Evolutionary conservation across 768 basidiomycete genomes (phyloP).

Genomic region (Phallus indusiatus): DNA sequence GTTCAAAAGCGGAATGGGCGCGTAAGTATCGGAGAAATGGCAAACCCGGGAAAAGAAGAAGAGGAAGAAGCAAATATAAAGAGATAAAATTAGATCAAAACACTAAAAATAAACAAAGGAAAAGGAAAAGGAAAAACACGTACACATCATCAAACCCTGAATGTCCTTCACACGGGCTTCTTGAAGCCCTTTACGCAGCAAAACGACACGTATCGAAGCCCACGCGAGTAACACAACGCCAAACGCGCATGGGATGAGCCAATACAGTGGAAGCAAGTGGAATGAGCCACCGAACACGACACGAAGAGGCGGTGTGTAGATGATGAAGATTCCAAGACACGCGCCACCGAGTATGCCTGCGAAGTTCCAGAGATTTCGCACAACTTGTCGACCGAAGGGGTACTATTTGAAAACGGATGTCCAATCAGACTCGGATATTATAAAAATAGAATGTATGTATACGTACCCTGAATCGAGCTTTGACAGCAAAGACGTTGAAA

Average conservation of each 20-base stretch:
- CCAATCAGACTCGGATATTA: conserved; percentile 44
- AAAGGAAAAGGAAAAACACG: conserved; percentile 20
- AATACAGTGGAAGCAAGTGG: conserved; percentile 52
- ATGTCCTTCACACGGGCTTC: conserved; percentile 52
- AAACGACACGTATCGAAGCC: conserved; percentile 48
- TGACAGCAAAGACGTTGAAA: conserved; percentile 41
- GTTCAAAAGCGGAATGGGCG: too few species aligned
- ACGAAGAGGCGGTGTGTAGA: conserved; percentile 61
- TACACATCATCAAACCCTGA: conserved; percentile 64
- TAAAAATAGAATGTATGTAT: not conserved
- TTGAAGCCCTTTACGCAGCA: conserved; percentile 47
- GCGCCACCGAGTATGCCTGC: conserved; percentile 52
- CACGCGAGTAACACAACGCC: conserved; percentile 46
- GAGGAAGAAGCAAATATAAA: not conserved
- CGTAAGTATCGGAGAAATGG: not conserved
- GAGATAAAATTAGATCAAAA: too few species aligned
- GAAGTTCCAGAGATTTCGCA: conserved; percentile 58
- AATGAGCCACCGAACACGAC: conserved; percentile 57
- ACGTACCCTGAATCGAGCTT: not conserved
- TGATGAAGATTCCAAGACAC: conserved; percentile 54
- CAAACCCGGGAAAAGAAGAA: not conserved
- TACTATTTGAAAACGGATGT: conserved; percentile 52
- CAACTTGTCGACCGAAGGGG: conserved; percentile 50
- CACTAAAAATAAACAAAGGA: not conserved
- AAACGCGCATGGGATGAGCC: conserved; percentile 57